Evolutionary conservation across 2,329 filamentous ascomycete genomes (phyloP), one percentile per base, ranked within the genome.

Genomic region (Sporothrix mexicana): DNA sequence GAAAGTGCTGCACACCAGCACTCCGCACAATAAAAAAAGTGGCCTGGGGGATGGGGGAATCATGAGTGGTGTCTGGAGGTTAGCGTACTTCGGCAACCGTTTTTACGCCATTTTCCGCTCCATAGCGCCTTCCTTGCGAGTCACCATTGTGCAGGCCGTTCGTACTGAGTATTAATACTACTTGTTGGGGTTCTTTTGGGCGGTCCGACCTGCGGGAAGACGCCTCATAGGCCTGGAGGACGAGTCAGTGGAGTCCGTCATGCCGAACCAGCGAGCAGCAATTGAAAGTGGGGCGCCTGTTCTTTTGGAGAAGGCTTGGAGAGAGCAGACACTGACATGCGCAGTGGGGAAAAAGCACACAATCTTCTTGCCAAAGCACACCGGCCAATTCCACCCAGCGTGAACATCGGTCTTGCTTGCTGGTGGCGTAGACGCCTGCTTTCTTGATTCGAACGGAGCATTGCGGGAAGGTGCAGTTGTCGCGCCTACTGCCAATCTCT

Each of bases 31-130:
- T 25, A 17, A 36, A 53, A n/a, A 12, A 13, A 45, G 30, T 36
- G 30, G 30, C 68, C 68, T 43, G 36, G 41, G 23, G 68, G 61
- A 47, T 36, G 30, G 30, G 30, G 30, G 30, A 5, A 36, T 36
- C 61, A 45, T 45, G 41, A 25, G n/a, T 47, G 36, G n/a, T 47
- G 36, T 62, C 69, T 71, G 69, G 69, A 71, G 69, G 23, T 25
- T 71, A 71, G 69, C 69, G 69, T 45, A 71, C 64, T 71, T 53
- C 55, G 69, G 69, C 69, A 43, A 57, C 68, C 67, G 30, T n/a
- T 57, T 69, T 69, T 57, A 69, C 13, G 41, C 68, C 51, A 70
- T 47, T 41, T 70, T 30, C 51, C 36, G 51, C 51, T 17, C 66
- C 66, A 69, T 69, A 43, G 51, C 30, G 51, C 36, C 67, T 59